Base-by-base conservation (phyloP, 2,329 filamentous ascomycete genomes). In the Cytospora schulzeri region DNA sequence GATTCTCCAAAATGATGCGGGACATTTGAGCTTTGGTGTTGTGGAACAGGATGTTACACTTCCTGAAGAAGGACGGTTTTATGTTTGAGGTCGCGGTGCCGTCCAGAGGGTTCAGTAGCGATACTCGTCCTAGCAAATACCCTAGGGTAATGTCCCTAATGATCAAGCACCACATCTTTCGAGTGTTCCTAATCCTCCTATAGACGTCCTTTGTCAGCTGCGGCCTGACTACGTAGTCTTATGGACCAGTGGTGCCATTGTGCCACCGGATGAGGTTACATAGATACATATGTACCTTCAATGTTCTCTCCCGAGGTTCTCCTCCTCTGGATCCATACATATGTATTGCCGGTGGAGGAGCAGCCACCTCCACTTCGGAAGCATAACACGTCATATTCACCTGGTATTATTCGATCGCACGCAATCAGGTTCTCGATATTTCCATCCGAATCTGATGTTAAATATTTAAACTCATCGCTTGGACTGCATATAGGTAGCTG, bases 281-380 rank as follows among this genome's bases (percentile, higher is more conserved):
- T 35, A 8, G 2, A 35, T 14, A 31, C 31, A 2, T n/a, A n/a
- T n/a, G n/a, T n/a, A n/a, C n/a, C n/a, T n/a, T n/a, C n/a, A n/a
- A n/a, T n/a, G n/a, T 12, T 35, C 38, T 48, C 53, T 51, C 58
- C 7, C 29, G n/a, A 26, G 12, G 26, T 3, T 24, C 26, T n/a
- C 24, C 51, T 19, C 29, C 31, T 54, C 29, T 33, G 62, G 29
- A 22, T 35, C 1, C 2, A 24, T 14, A 19, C 19, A 64, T 64
- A 56, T 62, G 41, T 62, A 57, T 61, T 64, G 62, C 58, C 45
- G 45, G 26, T 12, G 41, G 9, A 5, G 33, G n/a, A 28, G 38
- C 31, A 52, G 28, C 31, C 53, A 24, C 53, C 59, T 53, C 59
- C 59, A 50, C 59, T 26, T 61, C 59, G 59, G 59, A 35, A 55